Evolutionary conservation across 768 basidiomycete genomes (phyloP).

Genomic region (Pleurotus eryngii): DNA sequence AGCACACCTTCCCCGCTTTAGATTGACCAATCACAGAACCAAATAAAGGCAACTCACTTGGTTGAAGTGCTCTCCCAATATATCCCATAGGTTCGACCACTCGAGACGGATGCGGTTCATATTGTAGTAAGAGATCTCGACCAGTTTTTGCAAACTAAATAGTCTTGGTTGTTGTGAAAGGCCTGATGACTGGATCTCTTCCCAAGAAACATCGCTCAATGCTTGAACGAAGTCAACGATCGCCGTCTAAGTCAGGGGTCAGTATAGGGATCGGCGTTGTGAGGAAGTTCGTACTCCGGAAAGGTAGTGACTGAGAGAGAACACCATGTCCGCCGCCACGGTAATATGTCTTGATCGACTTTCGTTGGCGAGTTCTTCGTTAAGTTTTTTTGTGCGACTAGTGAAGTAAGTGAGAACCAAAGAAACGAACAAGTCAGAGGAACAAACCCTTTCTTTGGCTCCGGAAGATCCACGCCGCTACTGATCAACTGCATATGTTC

Average conservation of each 20-base stretch:
- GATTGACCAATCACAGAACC: not conserved
- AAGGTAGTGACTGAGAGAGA: conserved; percentile 91
- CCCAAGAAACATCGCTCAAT: conserved; percentile 96
- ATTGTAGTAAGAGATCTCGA: conserved; percentile 99
- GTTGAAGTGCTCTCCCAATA: conserved; percentile 97
- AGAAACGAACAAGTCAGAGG: not conserved
- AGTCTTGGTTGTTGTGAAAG: conserved; percentile 90
- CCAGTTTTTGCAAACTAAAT: conserved; percentile 96
- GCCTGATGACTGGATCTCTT: conserved; percentile 97
- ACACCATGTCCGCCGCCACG: conserved; percentile 98
- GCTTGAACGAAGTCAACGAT: conserved; percentile 98
- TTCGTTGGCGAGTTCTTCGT: conserved; percentile 95
- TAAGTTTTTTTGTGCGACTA: conserved; percentile 57
- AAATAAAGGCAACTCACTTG: conserved; percentile 52
- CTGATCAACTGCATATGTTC: conserved; percentile 99
- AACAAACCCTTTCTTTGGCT: conserved; percentile 76
- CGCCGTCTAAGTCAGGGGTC: conserved; percentile 59
- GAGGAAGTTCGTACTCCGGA: conserved; percentile 71
- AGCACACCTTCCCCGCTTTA: conserved; percentile 72
- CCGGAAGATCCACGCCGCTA: conserved; percentile 81
- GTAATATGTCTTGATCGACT: conserved; percentile 97
- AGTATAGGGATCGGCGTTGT: not conserved
- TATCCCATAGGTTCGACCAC: conserved; percentile 98
- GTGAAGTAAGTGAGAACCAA: conserved; percentile 7
- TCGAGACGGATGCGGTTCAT: conserved; percentile 98